Evolutionary conservation across 2,329 filamentous ascomycete genomes (phyloP).

Genomic region (Cercospora zeae-maydis): DNA sequence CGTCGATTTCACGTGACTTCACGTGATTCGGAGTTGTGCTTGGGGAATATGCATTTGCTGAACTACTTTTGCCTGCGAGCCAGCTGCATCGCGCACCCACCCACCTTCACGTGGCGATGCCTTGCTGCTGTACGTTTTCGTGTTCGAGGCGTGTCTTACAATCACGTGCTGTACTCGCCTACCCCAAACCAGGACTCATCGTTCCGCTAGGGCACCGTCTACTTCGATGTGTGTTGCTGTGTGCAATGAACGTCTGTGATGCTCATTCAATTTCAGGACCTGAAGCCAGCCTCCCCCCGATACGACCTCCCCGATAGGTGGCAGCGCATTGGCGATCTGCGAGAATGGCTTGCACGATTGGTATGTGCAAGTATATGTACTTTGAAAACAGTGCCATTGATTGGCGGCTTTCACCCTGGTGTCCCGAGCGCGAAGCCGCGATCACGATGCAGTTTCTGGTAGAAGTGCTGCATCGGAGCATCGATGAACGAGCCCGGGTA

Average conservation of each 20-base stretch:
- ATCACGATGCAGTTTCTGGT: conserved; percentile 24
- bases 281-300: neutral
- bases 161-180: neutral
- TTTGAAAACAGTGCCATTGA: neutral
- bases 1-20: conserved; percentile 51
- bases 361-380: neutral
- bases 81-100: neutral
- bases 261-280: neutral
- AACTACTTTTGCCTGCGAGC: neutral
- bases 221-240: neutral
- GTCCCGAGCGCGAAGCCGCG: neutral
- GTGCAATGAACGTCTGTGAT: neutral
- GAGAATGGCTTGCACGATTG: neutral
- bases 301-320: neutral
- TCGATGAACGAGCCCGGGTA: conserved; percentile 36
- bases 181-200: neutral
- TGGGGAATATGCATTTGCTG: neutral
- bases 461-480: conserved; percentile 33
- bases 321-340: neutral
- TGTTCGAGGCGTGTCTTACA: neutral
- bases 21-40: neutral
- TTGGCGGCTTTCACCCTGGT: neutral
- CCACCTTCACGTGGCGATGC: neutral
- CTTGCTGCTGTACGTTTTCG: neutral
- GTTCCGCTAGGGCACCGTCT: neutral